Percentiles rank a stretch among this genome's conserved stretches.
These are phyloP conservation scores for Anthracocystis walkeri DNA, from an alignment of 1,284 basidiomycete genomes.

Conservation along the genomic window DNA sequence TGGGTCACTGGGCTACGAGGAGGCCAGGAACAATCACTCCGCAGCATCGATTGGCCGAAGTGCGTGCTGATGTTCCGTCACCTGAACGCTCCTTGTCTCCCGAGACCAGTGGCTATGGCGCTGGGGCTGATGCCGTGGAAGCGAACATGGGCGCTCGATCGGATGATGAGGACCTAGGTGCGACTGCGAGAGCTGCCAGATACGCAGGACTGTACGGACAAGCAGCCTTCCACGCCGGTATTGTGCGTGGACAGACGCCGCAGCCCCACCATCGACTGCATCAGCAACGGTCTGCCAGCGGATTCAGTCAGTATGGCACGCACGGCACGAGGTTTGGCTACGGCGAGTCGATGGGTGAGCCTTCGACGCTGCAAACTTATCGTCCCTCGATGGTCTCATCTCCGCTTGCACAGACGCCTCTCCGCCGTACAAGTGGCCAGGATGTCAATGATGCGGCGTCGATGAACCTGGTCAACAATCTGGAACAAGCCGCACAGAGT, in stretches of 20 bases:
- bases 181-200: slow-evolving; percentile 76
- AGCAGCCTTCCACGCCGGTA: slow-evolving; percentile 17
- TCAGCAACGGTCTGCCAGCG: slow-evolving; percentile 44
- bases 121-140: slow-evolving; percentile 18
- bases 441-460: slow-evolving; percentile 10
- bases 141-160: slow-evolving; percentile 39
- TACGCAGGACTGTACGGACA: slow-evolving; percentile 77
- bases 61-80: slow-evolving; percentile 35
- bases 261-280: slow-evolving; percentile 49
- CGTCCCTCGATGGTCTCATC: slow-evolving; percentile 43
- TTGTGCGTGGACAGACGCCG: slow-evolving; percentile 40
- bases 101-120: slow-evolving; percentile 13
- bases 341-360: slow-evolving; percentile 45
- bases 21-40: slow-evolving; percentile 26
- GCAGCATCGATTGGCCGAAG: slow-evolving; percentile 40
- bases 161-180: slow-evolving; percentile 41
- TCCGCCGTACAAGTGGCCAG: slow-evolving; percentile 27
- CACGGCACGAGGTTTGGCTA: slow-evolving; percentile 28
- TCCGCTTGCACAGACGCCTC: slow-evolving; percentile 40
- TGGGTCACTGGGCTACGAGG: slow-evolving; percentile 48
- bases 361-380: slow-evolving; percentile 38
- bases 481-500: slow-evolving; percentile 37
- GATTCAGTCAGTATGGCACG: slow-evolving; percentile 33
- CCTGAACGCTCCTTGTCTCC: slow-evolving; percentile 47
- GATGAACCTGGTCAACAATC: slow-evolving; percentile 15